phyloP scores from a whole-genome alignment of 2,329 filamentous ascomycete species.

The Spiromastix sp. region DNA sequence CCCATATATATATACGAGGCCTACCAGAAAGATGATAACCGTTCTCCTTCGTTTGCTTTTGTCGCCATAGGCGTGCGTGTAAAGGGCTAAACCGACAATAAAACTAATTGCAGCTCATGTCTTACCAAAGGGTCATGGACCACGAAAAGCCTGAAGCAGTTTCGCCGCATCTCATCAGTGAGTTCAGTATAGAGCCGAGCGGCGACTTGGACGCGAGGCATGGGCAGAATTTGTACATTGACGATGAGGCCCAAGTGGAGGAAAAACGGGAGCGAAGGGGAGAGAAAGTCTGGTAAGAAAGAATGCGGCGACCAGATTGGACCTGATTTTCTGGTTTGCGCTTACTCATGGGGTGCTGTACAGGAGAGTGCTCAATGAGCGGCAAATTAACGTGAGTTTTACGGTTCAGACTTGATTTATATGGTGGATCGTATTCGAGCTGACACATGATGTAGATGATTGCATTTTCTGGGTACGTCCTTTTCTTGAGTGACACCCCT shows the following conservation, averaged over 20 bases:
- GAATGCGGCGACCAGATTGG: neutral
- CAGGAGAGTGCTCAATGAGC: constrained; percentile 32
- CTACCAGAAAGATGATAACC: no score
- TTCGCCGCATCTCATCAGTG: constrained; percentile 7
- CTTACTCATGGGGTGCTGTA: constrained; percentile 2
- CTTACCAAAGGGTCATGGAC: no score
- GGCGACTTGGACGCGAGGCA: constrained; percentile 4
- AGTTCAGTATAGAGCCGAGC: constrained; percentile 6
- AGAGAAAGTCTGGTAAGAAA: constrained; percentile 13
- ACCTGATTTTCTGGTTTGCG: neutral
- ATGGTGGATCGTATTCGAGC: neutral
- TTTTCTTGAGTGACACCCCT: no score
- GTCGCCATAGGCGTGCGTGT: no score
- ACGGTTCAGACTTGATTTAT: neutral
- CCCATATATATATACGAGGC: no score
- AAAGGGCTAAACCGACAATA: no score
- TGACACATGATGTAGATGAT: constrained; percentile 27
- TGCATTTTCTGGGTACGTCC: constrained; percentile 32
- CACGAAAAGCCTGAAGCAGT: constrained; percentile 5
- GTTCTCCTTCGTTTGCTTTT: no score
- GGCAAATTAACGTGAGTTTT: constrained; percentile 28
- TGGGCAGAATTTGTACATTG: constrained; percentile 8
- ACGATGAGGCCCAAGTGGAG: constrained; percentile 9
- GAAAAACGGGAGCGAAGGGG: constrained; percentile 9
- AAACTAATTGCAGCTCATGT: no score